Base-by-base conservation (phyloP, 2,329 filamentous ascomycete genomes). In the Verticillium longisporum region DNA sequence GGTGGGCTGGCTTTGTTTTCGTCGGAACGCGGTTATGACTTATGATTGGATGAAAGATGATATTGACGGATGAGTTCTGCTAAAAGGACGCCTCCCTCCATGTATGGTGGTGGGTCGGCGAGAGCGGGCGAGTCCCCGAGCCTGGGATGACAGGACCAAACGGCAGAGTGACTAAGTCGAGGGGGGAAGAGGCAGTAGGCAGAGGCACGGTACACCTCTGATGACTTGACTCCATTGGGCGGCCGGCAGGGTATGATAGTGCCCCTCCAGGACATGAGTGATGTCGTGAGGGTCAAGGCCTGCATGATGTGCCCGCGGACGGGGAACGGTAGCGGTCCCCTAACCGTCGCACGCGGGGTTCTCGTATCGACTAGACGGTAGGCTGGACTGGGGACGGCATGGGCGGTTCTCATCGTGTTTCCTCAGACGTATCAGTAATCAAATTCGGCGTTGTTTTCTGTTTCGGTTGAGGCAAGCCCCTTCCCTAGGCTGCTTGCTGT, bases 1-100 rank as follows among this genome's bases (percentile, higher is more conserved):
- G 38, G 38, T 1, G 15, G 15, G 38, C 14, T 14, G 18, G 9
- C 2, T 13, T 50, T 50, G 45, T 9, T 55, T 34, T 55, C 26
- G 15, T 33, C 26, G 54, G 26, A 55, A 75, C 76, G 70, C 53
- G 21, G 67, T 75, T 74, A 81, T 73, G 80, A 78, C 68, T 76
- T 75, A 80, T 84, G 81, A 84, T 84, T 84, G 82, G 81, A 76
- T 67, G 69, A 70, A 62, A 65, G 70, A 70, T 64, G 68, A 70
- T 69, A 69, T 72, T 67, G 68, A 68, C 63, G 65, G 61, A 66
- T 66, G 66, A 67, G 71, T 67, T 67, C 68, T 68, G 67, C 68
- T 74, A 77, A 77, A 79, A 76, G 75, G 77, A 81, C 77, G 74
- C 77, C 77, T 76, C 73, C 73, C 61, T 59, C 68, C 68, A 67